Evolutionary conservation across 2,329 filamentous ascomycete species (phyloP), one percentile per base, ranked within the genome.

Genomic region (Alternaria novae-zelandiae): DNA sequence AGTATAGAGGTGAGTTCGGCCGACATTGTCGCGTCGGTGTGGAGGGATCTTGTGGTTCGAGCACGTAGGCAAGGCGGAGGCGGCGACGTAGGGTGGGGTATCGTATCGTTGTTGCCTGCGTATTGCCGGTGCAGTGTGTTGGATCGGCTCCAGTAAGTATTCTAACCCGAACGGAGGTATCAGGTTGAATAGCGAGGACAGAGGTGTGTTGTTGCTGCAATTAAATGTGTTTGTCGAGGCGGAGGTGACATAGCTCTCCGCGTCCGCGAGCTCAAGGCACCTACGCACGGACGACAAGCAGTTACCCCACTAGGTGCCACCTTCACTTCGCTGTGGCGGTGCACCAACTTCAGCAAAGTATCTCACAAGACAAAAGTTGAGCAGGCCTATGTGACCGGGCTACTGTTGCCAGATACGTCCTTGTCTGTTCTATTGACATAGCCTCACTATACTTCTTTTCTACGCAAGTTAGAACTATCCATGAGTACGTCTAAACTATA

Each of bases 1-100:
- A 78, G 63, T 7, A 71, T 20, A 25, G 56, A 68, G 56, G 74
- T 59, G n/a, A 78, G 64, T n/a, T 78, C 76, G 46, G 66, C 67
- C 41, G 77, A 64, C 77, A 80, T 79, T 15, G 55, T 65, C 51
- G 45, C 53, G 62, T 44, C 25, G 54, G 45, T 54, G 51, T 57
- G 13, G 57, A 57, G 49, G 21, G 26, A 49, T 55, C 56, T 47
- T 21, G 21, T 62, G 43, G 55, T 53, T 57, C 47, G 56, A 63
- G 51, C 47, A 46, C 50, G 54, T 25, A 28, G 60, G 32, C 54
- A 49, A 62, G 61, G 56, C 63, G 55, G 62, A 53, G 61, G 62
- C 54, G 65, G 64, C 66, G 66, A 61, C 57, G 68, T 67, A 69
- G 66, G 70, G 71, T 70, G 70, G 66, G 70, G 71, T 70, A 67